A percentile compares a stretch with the other conserved stretches of the same genome.
phyloP scores from a whole-genome alignment of 441 rosid species.

The Populus trichocarpa region DNA sequence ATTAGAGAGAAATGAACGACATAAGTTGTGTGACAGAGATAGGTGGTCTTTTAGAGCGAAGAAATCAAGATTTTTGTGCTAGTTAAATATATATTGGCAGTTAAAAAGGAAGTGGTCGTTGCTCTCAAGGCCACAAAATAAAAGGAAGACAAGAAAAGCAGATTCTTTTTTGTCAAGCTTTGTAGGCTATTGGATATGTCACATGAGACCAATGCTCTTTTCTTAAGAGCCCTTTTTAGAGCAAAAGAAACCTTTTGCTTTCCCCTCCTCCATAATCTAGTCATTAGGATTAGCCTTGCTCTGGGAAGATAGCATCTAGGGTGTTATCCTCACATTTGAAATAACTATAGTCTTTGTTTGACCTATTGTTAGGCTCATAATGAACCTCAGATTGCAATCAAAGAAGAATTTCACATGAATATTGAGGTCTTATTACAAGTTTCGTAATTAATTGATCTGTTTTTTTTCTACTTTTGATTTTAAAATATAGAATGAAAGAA shows the following conservation, averaged over 20 bases:
- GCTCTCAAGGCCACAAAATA: slow-evolving; percentile 45
- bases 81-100: slow-evolving; percentile 20
- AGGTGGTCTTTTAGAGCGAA: slow-evolving; percentile 14
- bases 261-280: background rate
- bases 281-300: background rate
- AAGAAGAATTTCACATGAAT: background rate
- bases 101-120: slow-evolving; percentile 30
- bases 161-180: slow-evolving; percentile 39
- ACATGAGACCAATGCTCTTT: background rate
- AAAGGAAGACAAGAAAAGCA: slow-evolving; percentile 10
- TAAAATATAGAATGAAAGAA: too few species aligned
- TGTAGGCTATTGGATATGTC: slow-evolving; percentile 30
- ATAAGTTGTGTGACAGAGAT: background rate
- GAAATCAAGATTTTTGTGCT: slow-evolving; percentile 28
- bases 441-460: background rate
- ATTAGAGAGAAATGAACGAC: background rate
- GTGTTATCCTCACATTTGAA: slow-evolving; percentile 7
- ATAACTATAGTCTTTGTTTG: background rate
- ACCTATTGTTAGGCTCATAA: background rate
- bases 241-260: background rate
- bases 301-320: background rate
- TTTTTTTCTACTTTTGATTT: background rate
- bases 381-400: background rate
- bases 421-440: background rate
- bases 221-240: background rate